Base-by-base conservation (phyloP, 305 asterid species). In the Euphrasia arctica region DNA sequence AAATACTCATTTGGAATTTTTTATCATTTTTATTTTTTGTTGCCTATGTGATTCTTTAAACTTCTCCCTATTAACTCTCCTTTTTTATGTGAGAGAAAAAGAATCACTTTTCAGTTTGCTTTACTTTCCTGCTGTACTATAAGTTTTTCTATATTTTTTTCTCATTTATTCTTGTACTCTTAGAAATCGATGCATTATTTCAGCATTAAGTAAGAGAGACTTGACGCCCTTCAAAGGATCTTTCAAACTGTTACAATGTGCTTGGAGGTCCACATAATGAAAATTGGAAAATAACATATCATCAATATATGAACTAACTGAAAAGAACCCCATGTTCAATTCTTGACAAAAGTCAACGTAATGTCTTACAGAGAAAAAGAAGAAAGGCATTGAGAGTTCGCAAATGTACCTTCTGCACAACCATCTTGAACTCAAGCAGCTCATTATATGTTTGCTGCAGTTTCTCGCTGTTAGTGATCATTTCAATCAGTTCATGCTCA, bases 351-450 rank as follows among this genome's bases (percentile, higher is more conserved):
- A 18, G 27, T 6, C 57, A 51, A 51, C 52, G 8, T 47, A 47
- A 12, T n/a, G 18, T 47, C 15, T 51, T 9, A 51, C 2, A 5
- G 66, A 49, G 14, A 14, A 60, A 36, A 43, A 49, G 22, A 66
- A 72, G 28, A 76, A 58, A 63, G 57, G 52, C 47, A 54, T 50
- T 36, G 52, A 28, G 51, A 74, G 72, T 43, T 60, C 59, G 77
- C 68, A 10, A 41, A 48, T 68, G 60, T 86, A 94, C 98, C 99
- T 91, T 85, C 78, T 84, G 97, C 83, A 91, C 64, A 58, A 91
- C 98, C 90, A 94, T 85, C 87, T 85, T 94, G 83, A 88, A 94
- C 88, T 91, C 99, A 70, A 94, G 89, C 82, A 94, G 75, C 77
- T 94, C 99, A 70, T 94, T 94, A 69, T 89, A 89, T 54, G 98